Conservation (phyloP, 2,329 filamentous ascomycete genomes). For the Penicillium sp. region DNA sequence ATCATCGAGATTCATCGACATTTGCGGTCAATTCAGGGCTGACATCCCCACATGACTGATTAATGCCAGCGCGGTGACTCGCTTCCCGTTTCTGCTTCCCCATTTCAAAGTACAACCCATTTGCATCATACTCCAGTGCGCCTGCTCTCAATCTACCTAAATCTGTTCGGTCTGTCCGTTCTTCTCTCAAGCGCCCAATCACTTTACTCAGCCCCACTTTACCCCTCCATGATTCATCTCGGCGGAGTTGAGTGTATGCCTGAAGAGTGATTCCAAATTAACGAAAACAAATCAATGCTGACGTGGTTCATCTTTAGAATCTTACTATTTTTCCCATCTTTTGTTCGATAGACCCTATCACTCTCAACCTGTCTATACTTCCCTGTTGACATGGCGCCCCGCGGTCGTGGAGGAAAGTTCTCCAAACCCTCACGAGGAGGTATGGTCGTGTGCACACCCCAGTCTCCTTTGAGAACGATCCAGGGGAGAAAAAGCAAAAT, state of each 20-base stretch:
- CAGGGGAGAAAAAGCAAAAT: no score
- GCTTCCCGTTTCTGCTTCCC: slow-evolving; percentile 1
- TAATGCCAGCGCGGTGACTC: slow-evolving; percentile 19
- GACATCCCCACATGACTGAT: slow-evolving; percentile 16
- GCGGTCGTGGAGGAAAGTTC: slow-evolving; percentile 88
- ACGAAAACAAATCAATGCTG: slow-evolving; percentile 1
- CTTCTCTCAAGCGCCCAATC: no score
- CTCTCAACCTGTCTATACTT: background rate
- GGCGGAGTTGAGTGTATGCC: slow-evolving; percentile 1
- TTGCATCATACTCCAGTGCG: no score
- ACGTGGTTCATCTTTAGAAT: no score
- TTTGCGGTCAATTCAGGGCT: no score
- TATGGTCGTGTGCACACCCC: slow-evolving; percentile 44
- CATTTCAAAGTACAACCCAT: background rate
- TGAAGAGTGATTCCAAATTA: slow-evolving; percentile 1
- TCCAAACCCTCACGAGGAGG: slow-evolving; percentile 90
- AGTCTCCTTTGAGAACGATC: no score
- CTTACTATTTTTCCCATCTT: no score
- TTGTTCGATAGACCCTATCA: no score
- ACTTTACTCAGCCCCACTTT: slow-evolving; percentile 12
- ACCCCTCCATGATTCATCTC: slow-evolving; percentile 12
- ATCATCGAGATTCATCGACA: background rate
- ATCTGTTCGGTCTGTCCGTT: no score
- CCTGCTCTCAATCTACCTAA: no score
- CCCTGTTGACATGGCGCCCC: slow-evolving; percentile 36